Percentiles rank a stretch among this genome's conserved stretches.
Conservation (phyloP, 352 stramenopile genomes). For the Pythium phragmitis region DNA sequence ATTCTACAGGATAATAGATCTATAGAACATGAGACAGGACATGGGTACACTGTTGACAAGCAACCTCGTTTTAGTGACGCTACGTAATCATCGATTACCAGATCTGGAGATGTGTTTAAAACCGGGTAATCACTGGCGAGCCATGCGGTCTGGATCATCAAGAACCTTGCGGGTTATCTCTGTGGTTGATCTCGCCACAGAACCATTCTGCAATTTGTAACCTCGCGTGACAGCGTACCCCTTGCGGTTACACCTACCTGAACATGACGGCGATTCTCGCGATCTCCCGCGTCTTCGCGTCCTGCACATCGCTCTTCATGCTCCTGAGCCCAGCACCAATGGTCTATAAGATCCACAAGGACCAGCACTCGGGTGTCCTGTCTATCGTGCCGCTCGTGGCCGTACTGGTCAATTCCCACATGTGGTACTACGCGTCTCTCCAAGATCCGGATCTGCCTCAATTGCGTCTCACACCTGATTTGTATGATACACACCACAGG, state of each 20-base stretch:
- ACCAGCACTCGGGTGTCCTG: constrained; percentile 37
- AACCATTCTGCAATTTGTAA: neutral
- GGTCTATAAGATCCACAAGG: constrained; percentile 39
- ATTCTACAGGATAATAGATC: neutral
- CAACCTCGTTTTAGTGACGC: constrained; percentile 17
- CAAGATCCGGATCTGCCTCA: constrained; percentile 29
- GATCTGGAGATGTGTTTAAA: constrained; percentile 4
- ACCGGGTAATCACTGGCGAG: constrained; percentile 2
- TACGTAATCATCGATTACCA: constrained; percentile 5
- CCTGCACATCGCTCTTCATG: constrained; percentile 38
- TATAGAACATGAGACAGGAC: neutral
- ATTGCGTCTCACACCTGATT: neutral
- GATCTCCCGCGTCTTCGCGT: constrained; percentile 32
- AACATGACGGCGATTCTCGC: constrained; percentile 6
- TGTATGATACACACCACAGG: constrained; percentile 41
- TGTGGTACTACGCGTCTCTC: constrained; percentile 18
- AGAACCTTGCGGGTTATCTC: neutral
- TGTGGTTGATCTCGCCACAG: neutral
- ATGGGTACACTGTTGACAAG: constrained; percentile 4
- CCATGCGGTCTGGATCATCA: neutral
- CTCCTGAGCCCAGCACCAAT: constrained; percentile 45
- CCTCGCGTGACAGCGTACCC: neutral
- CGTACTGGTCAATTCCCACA: constrained; percentile 45
- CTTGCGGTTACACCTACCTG: neutral
- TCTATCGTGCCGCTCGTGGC: constrained; percentile 52